These are phyloP conservation scores for Starmera stellimalicola DNA, from an alignment of 1,139 yeast species.

Conservation along the genomic window DNA sequence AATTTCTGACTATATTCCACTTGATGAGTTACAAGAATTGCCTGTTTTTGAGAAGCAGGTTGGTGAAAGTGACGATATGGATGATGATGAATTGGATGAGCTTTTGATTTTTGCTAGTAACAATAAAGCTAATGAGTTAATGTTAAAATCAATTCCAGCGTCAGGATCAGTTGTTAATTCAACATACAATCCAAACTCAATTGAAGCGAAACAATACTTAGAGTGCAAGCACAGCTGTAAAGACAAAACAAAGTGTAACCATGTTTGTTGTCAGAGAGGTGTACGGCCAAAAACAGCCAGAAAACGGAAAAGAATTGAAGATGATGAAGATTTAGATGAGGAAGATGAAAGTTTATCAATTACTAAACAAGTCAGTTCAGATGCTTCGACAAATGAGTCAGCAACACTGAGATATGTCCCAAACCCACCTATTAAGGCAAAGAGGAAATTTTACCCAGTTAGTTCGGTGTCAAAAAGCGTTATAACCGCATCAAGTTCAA, in stretches of 20 bases:
- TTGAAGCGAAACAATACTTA: slow-evolving; percentile 6
- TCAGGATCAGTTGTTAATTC: no score
- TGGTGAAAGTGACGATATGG: neutral
- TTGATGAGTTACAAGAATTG: neutral
- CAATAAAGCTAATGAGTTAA: no score
- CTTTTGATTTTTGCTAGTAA: slow-evolving; percentile 11
- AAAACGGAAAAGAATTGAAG: neutral
- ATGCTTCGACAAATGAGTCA: neutral
- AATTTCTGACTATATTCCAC: neutral
- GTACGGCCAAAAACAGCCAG: slow-evolving; percentile 18
- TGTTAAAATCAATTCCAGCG: no score
- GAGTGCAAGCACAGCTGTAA: slow-evolving; percentile 33
- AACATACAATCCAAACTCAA: neutral
- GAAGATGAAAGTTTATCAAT: neutral
- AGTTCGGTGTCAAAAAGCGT: neutral
- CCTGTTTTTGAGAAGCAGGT: neutral
- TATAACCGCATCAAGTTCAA: slow-evolving; percentile 1
- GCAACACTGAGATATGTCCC: neutral
- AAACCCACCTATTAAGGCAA: neutral
- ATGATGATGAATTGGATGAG: slow-evolving; percentile 21
- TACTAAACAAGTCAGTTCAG: neutral
- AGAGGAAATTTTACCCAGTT: neutral
- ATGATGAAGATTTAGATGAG: slow-evolving; percentile 1
- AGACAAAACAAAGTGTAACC: slow-evolving; percentile 29
- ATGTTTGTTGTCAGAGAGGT: slow-evolving; percentile 36